Base-by-base conservation (phyloP, 805 yeast species). In the Martiniozyma abietophila region DNA sequence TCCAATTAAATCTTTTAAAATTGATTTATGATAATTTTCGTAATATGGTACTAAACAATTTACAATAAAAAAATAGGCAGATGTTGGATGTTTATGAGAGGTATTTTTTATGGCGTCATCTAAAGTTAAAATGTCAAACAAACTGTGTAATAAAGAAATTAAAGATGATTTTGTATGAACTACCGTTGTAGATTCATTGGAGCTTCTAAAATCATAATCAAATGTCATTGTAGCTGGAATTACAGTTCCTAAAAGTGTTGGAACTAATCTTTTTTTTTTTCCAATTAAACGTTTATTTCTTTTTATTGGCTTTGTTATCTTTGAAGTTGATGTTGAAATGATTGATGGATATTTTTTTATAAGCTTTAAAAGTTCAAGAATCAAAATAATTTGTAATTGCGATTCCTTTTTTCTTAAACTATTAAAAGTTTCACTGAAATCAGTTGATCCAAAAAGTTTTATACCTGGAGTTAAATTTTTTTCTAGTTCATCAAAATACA, bases 181-280 rank as follows among this genome's bases (percentile, higher is more conserved):
- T 2, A 18, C 15, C 4, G 29, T 22, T 6, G 29, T 12, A 17
- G 18, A 23, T 19, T 26, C 18, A 18, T 30, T 23, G n/a, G n/a
- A n/a, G n/a, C n/a, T n/a, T 32, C 53, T 42, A 2, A 54, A 36
- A 42, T 56, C 61, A 2, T 51, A 43, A 15, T 53, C 53, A 42
- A 51, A 54, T 10, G 44, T 44, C 3, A 38, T 18, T 27, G 36
- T 37, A 18, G 44, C 19, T 3, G 56, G 49, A 15, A 51, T 32
- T 1, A 44, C 54, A 0, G 58, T 53, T 5, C 62, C 62, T 16
- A 54, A 38, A 7, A 58, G 34, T 1, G 62, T 57, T 4, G 62
- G 61, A 3, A 57, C 48, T 6, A 56, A 38, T 21, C 59, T 37
- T 33, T 52, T 53, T 28, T 52, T 55, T 14, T 55, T 46, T 4